Evolutionary conservation across 805 yeast genomes (phyloP).

Genomic region (Dipodascopsis uninucleata): DNA sequence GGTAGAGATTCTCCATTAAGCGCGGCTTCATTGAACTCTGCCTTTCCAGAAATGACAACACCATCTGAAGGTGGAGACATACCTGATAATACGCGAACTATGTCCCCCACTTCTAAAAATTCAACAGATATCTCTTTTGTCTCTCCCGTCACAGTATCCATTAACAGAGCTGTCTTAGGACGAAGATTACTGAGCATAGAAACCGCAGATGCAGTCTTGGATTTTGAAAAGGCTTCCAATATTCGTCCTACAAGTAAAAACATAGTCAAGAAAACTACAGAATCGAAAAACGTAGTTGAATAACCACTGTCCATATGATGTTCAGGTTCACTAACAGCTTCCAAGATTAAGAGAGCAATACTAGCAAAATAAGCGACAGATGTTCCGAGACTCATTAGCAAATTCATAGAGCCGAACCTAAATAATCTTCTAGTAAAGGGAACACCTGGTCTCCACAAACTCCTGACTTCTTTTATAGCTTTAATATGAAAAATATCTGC

Average conservation of each 20-base stretch:
- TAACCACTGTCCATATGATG: slow-evolving; percentile 38
- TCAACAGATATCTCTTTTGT: slow-evolving; percentile 33
- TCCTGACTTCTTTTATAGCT: slow-evolving; percentile 55
- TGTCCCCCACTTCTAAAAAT: slow-evolving; percentile 82
- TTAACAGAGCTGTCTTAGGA: slow-evolving; percentile 47
- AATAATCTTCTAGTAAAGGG: slow-evolving; percentile 55
- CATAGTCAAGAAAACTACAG: slow-evolving; percentile 71
- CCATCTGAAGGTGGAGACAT: slow-evolving; percentile 69
- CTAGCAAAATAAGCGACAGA: slow-evolving; percentile 68
- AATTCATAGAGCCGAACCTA: slow-evolving; percentile 73
- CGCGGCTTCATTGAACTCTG: slow-evolving; percentile 85
- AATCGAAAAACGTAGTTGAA: slow-evolving; percentile 69
- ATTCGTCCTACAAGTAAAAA: slow-evolving; percentile 68
- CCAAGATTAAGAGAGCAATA: slow-evolving; percentile 50
- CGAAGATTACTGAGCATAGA: slow-evolving; percentile 51
- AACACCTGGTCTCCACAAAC: slow-evolving; percentile 55
- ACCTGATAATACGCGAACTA: slow-evolving; percentile 45
- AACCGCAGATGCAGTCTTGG: slow-evolving; percentile 64
- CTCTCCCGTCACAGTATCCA: slow-evolving; percentile 33
- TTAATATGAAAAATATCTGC: slow-evolving; percentile 70
- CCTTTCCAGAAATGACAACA: slow-evolving; percentile 61
- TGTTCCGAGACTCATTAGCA: slow-evolving; percentile 70
- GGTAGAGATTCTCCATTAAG: slow-evolving; percentile 81
- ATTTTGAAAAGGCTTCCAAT: slow-evolving; percentile 62
- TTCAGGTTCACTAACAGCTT: slow-evolving; percentile 35